Base-by-base conservation (phyloP, 208 protist species). In the Acanthamoeba divionensis region DNA sequence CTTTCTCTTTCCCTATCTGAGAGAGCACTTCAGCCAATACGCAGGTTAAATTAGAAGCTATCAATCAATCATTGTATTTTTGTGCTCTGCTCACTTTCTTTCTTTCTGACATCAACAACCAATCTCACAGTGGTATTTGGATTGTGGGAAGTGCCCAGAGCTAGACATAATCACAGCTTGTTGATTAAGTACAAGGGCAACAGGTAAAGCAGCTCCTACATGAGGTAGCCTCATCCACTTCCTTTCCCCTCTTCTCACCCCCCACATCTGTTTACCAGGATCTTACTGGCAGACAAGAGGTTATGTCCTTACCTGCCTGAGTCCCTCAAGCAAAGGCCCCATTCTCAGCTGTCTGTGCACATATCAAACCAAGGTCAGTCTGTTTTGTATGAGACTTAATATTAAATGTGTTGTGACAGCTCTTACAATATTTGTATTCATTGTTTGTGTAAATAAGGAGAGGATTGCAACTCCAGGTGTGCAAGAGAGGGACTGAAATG, bases 181-280 rank as follows among this genome's bases (percentile, higher is more conserved):
- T 1, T 88, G 24, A 24, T 88, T 4, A 24, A 41, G 24, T 69
- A 71, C 80, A 87, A 66, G 77, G 26, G 36, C 15, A 87, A 87
- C 77, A 82, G 48, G 71, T 82, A 82, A n/a, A 44, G 5, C 65
- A 44, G 36, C 33, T 0, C 18, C 36, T 6, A 36, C n/a, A 48
- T 8, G 18, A 26, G 21, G 1, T 12, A 12, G 8, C 65, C 1
- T 0, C 15, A 79, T n/a, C 3, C 10, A 54, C 67, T 1, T 0
- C 4, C 31, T 48, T 54, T 18, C 21, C 3, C 24, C 3, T 7
- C 10, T 29, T 8, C 36, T 18, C 12, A 9, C 12, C 52, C 18
- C 31, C 6, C 13, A 54, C 38, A 21, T 6, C 50, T 21, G 57
- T 29, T 2, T 29, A 26, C 3, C 7, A 67, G 62, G 62, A 21